Conservation (phyloP, 1,284 basidiomycete species). For the Mycena citricolor region DNA sequence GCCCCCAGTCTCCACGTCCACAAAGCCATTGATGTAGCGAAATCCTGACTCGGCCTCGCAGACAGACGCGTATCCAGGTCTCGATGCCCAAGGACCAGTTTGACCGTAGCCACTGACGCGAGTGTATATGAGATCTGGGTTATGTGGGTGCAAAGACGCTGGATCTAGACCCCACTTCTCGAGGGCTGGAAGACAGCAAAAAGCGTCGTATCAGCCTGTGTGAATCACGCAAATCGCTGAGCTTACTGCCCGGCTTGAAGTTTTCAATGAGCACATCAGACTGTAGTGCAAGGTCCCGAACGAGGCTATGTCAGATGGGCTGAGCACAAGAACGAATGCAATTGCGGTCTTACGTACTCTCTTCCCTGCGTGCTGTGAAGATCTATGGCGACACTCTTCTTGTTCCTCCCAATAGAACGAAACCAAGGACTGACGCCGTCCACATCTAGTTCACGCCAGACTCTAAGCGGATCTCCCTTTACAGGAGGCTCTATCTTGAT, state of each 20-base stretch:
- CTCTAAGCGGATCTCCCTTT: slow-evolving; percentile 63
- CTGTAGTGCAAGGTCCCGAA: slow-evolving; percentile 53
- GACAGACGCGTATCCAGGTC: slow-evolving; percentile 70
- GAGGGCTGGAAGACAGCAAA: slow-evolving; percentile 42
- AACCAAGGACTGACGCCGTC: slow-evolving; percentile 75
- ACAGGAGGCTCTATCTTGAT: slow-evolving; percentile 68
- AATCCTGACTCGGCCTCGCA: slow-evolving; percentile 76
- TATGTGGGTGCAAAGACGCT: slow-evolving; percentile 50
- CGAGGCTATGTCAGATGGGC: slow-evolving; percentile 44
- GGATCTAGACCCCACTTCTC: slow-evolving; percentile 71
- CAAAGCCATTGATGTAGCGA: slow-evolving; percentile 67
- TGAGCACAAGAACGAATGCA: background rate
- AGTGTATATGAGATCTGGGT: slow-evolving; percentile 67
- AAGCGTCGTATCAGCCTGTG: too few relatives aligned
- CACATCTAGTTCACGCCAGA: slow-evolving; percentile 67
- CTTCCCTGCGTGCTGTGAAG: slow-evolving; percentile 60
- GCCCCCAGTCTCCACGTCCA: slow-evolving; percentile 50
- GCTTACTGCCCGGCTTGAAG: slow-evolving; percentile 71
- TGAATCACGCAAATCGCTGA: too few relatives aligned
- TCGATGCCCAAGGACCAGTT: slow-evolving; percentile 67
- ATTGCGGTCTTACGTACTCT: slow-evolving; percentile 31
- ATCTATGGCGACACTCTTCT: slow-evolving; percentile 71
- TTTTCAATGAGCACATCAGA: slow-evolving; percentile 66
- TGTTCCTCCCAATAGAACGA: slow-evolving; percentile 66
- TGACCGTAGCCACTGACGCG: slow-evolving; percentile 74